Evolutionary conservation across 2,329 filamentous ascomycete species (phyloP), one percentile per base, ranked within the genome.

Genomic region (Pseudomassariella vexata): DNA sequence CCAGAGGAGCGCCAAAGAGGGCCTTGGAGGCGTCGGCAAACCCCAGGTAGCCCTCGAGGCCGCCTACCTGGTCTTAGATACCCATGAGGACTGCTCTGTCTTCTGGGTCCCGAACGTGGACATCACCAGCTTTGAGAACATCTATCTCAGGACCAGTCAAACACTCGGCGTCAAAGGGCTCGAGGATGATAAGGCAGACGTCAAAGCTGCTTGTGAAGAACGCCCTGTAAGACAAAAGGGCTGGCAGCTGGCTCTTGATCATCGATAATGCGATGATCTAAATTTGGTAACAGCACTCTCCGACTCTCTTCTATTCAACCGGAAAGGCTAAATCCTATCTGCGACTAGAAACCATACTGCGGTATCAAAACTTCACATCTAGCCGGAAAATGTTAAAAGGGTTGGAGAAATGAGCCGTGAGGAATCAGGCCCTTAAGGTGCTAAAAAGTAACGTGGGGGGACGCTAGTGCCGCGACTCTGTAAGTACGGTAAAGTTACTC

Each of bases 181-280:
- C 5, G 43, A 59, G 6, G 40, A 62, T 10, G 40, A 51, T 2
- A 48, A 56, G 3, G 49, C 45, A 2, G 53, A 67, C 32, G 32
- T 61, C 2, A n/a, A 61, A 53, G 24, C 16, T 19, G 10, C 47
- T 63, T 3, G 55, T 68, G 4, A 59, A 59, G 21, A 27, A 23
- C 5, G 42, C 40, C 10, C 36, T 68, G 3, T 55, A 48, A 19
- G 5, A 45, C 31, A 30, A 38, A 5, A 36, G 19, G 10, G 36
- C 26, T 2, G 48, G 52, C 2, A 35, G 37, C 2, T 68, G 62
- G 65, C 45, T 69, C 2, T 33, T 68, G 24, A 46, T 70, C 23
- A 31, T 68, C n/a, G 63, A 70, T 33, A 68, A 66, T 30, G 60
- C 7, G 60, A 68, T 32, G 58, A 68, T 31, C 31, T 22, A 2